These are phyloP conservation scores for Pseudotsuga menziesii DNA, from an alignment of 75 land plant genomes.

Conservation along the genomic window DNA sequence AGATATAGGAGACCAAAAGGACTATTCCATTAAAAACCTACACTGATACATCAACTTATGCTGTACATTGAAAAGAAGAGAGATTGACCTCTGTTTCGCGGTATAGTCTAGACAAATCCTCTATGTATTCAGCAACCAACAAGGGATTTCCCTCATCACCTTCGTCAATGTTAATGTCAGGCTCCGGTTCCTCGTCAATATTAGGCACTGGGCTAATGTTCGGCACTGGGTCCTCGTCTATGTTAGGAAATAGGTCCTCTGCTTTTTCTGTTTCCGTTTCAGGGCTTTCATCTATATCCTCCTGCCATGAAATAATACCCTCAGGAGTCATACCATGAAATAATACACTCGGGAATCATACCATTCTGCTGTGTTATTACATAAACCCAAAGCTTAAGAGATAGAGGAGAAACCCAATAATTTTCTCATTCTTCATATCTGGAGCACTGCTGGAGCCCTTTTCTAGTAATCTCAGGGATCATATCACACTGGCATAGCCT, in stretches of 20 bases:
- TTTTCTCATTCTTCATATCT: no score
- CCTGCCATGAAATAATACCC: background rate
- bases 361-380: no score
- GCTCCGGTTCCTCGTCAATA: background rate
- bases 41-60: no score
- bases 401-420: no score
- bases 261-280: constrained; percentile 16
- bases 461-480: no score
- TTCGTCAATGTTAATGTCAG: background rate
- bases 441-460: no score
- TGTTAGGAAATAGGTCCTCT: constrained; percentile 17
- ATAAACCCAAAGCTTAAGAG: no score
- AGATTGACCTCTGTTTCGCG: constrained; percentile 21
- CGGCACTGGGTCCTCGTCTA: constrained; percentile 10
- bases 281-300: background rate
- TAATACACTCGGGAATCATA: background rate
- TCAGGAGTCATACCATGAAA: background rate
- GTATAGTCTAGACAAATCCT: constrained; percentile 22
- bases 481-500: no score
- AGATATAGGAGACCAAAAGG: background rate
- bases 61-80: background rate
- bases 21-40: no score
- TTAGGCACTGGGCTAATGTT: no score
- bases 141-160: constrained; percentile 18
- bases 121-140: constrained; percentile 19